phyloP scores from a whole-genome alignment of 495 filamentous ascomycete genomes.

The Talaromyces proteolyticus region DNA sequence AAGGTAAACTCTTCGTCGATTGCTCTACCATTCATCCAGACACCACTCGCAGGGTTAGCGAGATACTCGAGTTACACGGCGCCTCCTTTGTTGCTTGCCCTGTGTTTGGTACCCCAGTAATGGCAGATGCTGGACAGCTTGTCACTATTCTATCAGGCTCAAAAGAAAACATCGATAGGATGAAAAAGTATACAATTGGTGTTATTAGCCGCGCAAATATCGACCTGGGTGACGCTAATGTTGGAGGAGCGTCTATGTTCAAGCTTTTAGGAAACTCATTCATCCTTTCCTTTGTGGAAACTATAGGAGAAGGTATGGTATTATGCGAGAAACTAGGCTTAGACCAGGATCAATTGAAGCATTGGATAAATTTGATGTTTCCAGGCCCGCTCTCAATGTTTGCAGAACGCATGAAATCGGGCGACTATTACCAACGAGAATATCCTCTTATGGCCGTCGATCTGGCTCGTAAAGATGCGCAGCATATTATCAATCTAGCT shows the following conservation, averaged over 20 bases:
- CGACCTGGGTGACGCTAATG: slow-evolving; percentile 26
- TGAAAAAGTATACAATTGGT: slow-evolving; percentile 69
- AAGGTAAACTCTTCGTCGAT: slow-evolving; percentile 72
- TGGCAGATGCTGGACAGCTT: slow-evolving; percentile 70
- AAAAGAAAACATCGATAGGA: slow-evolving; percentile 49
- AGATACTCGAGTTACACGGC: slow-evolving; percentile 47
- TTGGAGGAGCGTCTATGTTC: slow-evolving; percentile 21
- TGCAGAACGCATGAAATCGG: too few relatives aligned
- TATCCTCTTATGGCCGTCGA: too few relatives aligned
- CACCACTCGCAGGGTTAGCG: slow-evolving; percentile 60
- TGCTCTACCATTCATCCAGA: slow-evolving; percentile 87
- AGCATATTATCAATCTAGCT: too few relatives aligned
- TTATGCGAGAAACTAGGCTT: slow-evolving; percentile 78
- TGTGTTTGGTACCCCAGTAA: slow-evolving; percentile 75
- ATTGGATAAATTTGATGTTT: too few relatives aligned
- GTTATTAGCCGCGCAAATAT: slow-evolving; percentile 70
- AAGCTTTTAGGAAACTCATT: slow-evolving; percentile 89
- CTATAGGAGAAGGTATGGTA: slow-evolving; percentile 67
- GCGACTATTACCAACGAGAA: too few relatives aligned
- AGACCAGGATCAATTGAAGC: too few relatives aligned
- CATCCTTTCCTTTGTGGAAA: slow-evolving; percentile 75
- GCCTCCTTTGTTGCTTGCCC: slow-evolving; percentile 75
- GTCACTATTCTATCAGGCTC: slow-evolving; percentile 73
- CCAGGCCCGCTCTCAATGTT: too few relatives aligned
- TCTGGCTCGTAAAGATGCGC: too few relatives aligned